phyloP scores from a whole-genome alignment of 352 stramenopile genomes.

The Pythium sukuiense region DNA sequence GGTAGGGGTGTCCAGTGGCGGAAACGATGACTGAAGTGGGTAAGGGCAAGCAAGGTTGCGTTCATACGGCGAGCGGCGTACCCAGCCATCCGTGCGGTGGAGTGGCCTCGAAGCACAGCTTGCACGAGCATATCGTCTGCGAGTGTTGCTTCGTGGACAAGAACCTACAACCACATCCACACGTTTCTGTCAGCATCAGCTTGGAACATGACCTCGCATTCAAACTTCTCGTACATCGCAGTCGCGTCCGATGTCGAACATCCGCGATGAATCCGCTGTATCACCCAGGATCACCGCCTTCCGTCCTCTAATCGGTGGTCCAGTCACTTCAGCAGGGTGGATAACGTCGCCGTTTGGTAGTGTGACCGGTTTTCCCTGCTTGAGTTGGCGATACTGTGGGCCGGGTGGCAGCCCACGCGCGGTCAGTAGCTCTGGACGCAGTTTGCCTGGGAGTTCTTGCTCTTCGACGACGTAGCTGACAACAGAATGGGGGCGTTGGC shows the following conservation, averaged over 20 bases:
- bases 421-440: conserved; percentile 81
- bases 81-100: conserved; percentile 75
- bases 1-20: conserved; percentile 53
- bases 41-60: conserved; percentile 74
- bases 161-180: conserved; percentile 38
- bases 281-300: conserved; percentile 83
- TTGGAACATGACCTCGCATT: too few species aligned
- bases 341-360: conserved; percentile 77
- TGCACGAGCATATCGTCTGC: conserved; percentile 61
- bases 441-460: conserved; percentile 72
- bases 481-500: not conserved
- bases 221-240: conserved; percentile 54
- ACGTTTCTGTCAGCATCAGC: too few species aligned
- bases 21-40: conserved; percentile 87
- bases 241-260: conserved; percentile 76
- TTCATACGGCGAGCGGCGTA: conserved; percentile 76
- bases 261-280: conserved; percentile 63
- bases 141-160: conserved; percentile 86
- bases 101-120: conserved; percentile 75
- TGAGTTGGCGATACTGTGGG: conserved; percentile 89
- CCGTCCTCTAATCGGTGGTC: conserved; percentile 51
- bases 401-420: conserved; percentile 82
- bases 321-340: conserved; percentile 76
- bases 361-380: conserved; percentile 83
- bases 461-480: conserved; percentile 81